Evolutionary conservation across 179 eudicot species (phyloP).

Genomic region (Spinacia oleracea): DNA sequence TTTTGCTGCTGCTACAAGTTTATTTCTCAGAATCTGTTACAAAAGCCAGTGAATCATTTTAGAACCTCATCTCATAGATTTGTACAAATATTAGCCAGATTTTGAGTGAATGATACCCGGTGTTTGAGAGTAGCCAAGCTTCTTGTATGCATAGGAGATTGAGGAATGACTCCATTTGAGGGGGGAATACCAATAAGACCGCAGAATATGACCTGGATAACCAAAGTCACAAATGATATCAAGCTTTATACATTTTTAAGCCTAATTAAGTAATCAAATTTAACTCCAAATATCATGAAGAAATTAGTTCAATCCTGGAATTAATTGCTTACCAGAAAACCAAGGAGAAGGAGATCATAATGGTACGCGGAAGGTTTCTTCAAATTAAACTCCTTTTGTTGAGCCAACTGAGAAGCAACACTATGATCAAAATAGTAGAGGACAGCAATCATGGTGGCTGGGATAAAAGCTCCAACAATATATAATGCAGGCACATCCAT

Average conservation of each 20-base stretch:
- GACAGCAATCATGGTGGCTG: slow-evolving; percentile 98
- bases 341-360: slow-evolving; percentile 91
- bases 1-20: slow-evolving; percentile 78
- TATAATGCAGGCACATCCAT: slow-evolving; percentile 72
- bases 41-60: slow-evolving; percentile 9
- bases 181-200: slow-evolving; percentile 97
- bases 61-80: not conserved
- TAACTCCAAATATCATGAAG: not conserved
- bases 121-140: slow-evolving; percentile 96
- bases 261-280: not conserved
- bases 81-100: not conserved
- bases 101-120: slow-evolving; percentile 55
- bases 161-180: slow-evolving; percentile 97
- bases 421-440: slow-evolving; percentile 98
- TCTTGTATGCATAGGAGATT: slow-evolving; percentile 98
- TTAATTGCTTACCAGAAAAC: slow-evolving; percentile 61
- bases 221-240: not conserved
- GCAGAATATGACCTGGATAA: slow-evolving; percentile 68
- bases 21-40: slow-evolving; percentile 79
- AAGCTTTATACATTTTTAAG: not conserved
- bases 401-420: slow-evolving; percentile 98
- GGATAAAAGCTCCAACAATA: slow-evolving; percentile 91
- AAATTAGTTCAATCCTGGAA: slow-evolving; percentile 5
- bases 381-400: slow-evolving; percentile 89
- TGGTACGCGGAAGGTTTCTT: slow-evolving; percentile 95